Base-by-base conservation (phyloP, 2,329 filamentous ascomycete species). In the Colletotrichum nymphaeae region DNA sequence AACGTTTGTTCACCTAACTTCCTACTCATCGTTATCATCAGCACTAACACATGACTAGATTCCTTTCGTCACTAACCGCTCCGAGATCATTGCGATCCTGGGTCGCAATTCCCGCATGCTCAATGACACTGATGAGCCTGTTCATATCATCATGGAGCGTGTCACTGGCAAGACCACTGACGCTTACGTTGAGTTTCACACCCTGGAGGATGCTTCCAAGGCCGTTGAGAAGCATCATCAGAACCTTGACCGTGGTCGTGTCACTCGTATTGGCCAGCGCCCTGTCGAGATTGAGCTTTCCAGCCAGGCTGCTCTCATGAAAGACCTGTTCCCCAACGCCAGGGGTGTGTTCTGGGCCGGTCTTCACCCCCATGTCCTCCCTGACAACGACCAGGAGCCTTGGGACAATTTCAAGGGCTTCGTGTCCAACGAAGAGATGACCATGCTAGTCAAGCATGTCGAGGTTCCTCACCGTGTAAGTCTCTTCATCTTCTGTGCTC, bases 91-190 rank as follows among this genome's bases (percentile, higher is more conserved):
- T 66, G 89, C 89, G 1, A 89, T 91, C 76, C 83, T 92, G 22
- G 90, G 90, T 3, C 87, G 88, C 63, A 90, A 88, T 76, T 86
- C 88, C 26, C 87, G 85, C 69, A 85, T 91, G 42, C 79, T 90
- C 59, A 87, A 85, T 35, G 89, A 91, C 72, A 79, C 78, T 2
- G 84, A 88, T 6, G 89, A 91, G 76, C 87, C 88, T 0, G 83
- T 92, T 8, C 90, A 92, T 72, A 91, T 92, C 75, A 89, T 91
- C 76, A 91, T 92, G 89, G 90, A 92, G 67, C 86, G 89, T n/a
- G 84, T 87, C 26, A 89, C 88, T 3, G 87, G 87, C 78, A 92
- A 91, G 85, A 92, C 90, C 0, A 87, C 90, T 79, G 90, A 92
- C 73, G 88, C 87, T 4, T 92, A 88, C 73, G 86, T 91, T 55